Evolutionary conservation across 1,284 basidiomycete genomes (phyloP).

Genomic region (Athelia psychrophila): DNA sequence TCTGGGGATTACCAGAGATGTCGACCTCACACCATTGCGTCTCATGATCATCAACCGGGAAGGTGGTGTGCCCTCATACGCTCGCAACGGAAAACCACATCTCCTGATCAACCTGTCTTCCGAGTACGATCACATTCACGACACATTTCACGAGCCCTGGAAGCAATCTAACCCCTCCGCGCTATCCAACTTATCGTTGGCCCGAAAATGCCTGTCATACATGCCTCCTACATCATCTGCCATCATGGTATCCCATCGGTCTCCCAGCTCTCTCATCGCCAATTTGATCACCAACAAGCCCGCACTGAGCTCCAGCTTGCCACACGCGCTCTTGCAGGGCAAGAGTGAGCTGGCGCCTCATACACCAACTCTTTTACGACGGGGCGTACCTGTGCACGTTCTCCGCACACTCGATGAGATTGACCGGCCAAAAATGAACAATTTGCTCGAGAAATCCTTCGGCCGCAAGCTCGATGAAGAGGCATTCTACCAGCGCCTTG

Average conservation of each 20-base stretch:
- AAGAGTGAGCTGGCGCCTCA: constrained; percentile 84
- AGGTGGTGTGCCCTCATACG: constrained; percentile 97
- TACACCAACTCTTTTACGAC: constrained; percentile 91
- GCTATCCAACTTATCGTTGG: constrained; percentile 84
- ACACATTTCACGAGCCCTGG: constrained; percentile 86
- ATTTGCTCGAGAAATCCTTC: constrained; percentile 88
- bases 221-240: constrained; percentile 95
- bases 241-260: constrained; percentile 96
- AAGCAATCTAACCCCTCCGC: constrained; percentile 79
- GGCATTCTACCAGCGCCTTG: constrained; percentile 80
- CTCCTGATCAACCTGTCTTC: constrained; percentile 93
- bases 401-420: constrained; percentile 65
- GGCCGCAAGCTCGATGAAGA: constrained; percentile 69
- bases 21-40: constrained; percentile 87
- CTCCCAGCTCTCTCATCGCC: constrained; percentile 91
- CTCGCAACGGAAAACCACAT: constrained; percentile 92
- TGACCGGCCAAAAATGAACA: constrained; percentile 75
- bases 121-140: constrained; percentile 84
- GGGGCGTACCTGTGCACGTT: constrained; percentile 86
- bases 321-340: constrained; percentile 86
- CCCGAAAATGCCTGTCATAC: constrained; percentile 84
- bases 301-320: constrained; percentile 91
- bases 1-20: constrained; percentile 25
- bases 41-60: constrained; percentile 98
- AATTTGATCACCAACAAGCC: constrained; percentile 99